Evolutionary conservation across 2,329 filamentous ascomycete species (phyloP).

Genomic region (Paecilomyces formosus): DNA sequence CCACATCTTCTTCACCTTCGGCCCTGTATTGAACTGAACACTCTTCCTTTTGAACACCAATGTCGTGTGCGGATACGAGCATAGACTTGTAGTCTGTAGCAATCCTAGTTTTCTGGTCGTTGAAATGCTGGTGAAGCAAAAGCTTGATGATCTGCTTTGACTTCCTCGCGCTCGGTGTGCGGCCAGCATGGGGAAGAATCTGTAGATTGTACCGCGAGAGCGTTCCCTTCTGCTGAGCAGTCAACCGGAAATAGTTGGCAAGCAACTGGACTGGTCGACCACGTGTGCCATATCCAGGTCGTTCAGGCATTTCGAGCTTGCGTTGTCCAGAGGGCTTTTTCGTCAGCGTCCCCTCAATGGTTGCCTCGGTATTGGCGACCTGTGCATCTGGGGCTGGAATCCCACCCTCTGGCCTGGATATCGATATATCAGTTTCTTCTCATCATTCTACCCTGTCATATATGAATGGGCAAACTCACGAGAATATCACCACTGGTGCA

Average conservation of each 20-base stretch:
- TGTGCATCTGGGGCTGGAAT: conserved; percentile 13
- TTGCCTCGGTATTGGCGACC: conserved; percentile 21
- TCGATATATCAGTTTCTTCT: neutral
- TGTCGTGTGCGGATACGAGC: conserved; percentile 22
- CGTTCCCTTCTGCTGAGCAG: conserved; percentile 22
- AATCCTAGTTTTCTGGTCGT: conserved; percentile 16
- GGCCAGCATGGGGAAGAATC: conserved; percentile 18
- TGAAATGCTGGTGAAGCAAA: conserved; percentile 33
- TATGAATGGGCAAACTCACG: neutral
- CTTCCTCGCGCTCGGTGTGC: conserved; percentile 31
- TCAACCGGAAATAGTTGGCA: conserved; percentile 34
- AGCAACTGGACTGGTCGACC: conserved; percentile 25
- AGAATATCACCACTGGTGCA: neutral
- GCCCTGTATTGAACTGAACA: conserved; percentile 27
- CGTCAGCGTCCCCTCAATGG: conserved; percentile 16
- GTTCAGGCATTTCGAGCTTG: conserved; percentile 20
- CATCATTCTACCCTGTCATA: neutral
- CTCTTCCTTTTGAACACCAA: conserved; percentile 11
- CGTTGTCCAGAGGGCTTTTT: conserved; percentile 6
- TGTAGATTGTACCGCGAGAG: conserved; percentile 38
- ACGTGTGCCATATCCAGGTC: conserved; percentile 30
- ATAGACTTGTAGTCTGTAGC: conserved; percentile 34
- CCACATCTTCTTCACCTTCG: conserved; percentile 27
- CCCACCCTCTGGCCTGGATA: conserved; percentile 13
- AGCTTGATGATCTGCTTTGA: conserved; percentile 42